Evolutionary conservation across 108 stramenopile genomes (phyloP), one percentile per base, ranked within the genome.

Genomic region (Mediolabrus comicus): DNA sequence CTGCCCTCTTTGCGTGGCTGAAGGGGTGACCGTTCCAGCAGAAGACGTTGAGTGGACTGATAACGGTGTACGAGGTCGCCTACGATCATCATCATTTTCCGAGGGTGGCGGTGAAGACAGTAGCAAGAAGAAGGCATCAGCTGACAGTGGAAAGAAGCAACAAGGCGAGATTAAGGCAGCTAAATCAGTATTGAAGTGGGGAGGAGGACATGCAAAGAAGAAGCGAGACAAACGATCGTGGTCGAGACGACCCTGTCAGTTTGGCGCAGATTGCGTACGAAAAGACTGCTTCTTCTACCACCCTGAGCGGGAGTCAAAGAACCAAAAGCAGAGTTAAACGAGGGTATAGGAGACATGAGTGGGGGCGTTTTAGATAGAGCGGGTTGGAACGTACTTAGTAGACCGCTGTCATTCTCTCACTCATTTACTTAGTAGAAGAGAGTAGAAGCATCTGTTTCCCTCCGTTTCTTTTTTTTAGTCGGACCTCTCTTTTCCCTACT

Each of bases 161-260:
- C 30, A 53, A 19, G 57, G 24, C 41, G 49, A 71, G 19, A 53
- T 33, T 4, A 88, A 86, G 56, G 90, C 89, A 10, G 95, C 95
- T 12, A 74, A 80, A 39, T 91, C 89, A 1, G 90, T 96, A 24
- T 67, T 94, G 69, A 96, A 96, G 81, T 96, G 95, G 95, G 95
- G 95, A 29, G 95, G 95, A 16, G 95, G 95, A 13, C 92, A 94
- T 77, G 92, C 92, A 0, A 39, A 77, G 2, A 67, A 85, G 55
- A 96, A 96, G 70, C 92, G 89, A 49, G 67, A 86, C 36, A 77
- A 77, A 28, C 61, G 74, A 35, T 64, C 79, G 68, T 69, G 59
- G 49, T 79, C 82, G 59, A 67, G 86, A 53, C 77, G 75, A 33
- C 65, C 65, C 0, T 96, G 95, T 75, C 81, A 83, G 53, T 94